phyloP scores from a whole-genome alignment of 331 rosid genomes.

The Quercus phellos region DNA sequence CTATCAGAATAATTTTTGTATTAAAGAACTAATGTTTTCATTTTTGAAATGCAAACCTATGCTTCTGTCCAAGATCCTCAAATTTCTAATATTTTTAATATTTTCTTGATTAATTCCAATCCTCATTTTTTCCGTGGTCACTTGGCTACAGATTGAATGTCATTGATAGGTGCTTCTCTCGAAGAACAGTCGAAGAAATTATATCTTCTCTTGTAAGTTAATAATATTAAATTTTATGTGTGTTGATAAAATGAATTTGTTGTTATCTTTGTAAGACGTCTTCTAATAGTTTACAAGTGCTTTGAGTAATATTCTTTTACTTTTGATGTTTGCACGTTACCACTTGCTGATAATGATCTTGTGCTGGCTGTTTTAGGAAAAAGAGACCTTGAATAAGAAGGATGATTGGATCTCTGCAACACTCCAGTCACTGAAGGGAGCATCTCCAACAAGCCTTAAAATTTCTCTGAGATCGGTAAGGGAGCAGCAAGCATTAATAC shows the following conservation, averaged over 20 bases:
- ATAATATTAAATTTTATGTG: slow-evolving; percentile 7
- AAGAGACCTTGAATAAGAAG: slow-evolving; percentile 34
- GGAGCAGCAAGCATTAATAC: slow-evolving; percentile 1
- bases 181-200: slow-evolving; percentile 67
- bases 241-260: not conserved
- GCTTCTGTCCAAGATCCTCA: not conserved
- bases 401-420: slow-evolving; percentile 64
- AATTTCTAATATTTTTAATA: not conserved
- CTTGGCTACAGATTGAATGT: slow-evolving; percentile 53
- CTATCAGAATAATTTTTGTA: not conserved
- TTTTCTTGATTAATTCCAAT: not conserved
- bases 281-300: not conserved
- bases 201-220: slow-evolving; percentile 72
- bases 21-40: not conserved
- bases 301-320: not conserved
- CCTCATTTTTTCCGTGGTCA: slow-evolving; percentile 8
- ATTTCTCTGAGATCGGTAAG: slow-evolving; percentile 77
- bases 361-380: slow-evolving; percentile 46
- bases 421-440: slow-evolving; percentile 61
- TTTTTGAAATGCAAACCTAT: not conserved
- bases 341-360: slow-evolving; percentile 14
- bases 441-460: slow-evolving; percentile 94
- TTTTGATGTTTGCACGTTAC: slow-evolving; percentile 7
- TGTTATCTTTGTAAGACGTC: not conserved
- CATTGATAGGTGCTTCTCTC: slow-evolving; percentile 82